Conservation (phyloP, 768 basidiomycete genomes). For the Gymnopilus junonius region DNA sequence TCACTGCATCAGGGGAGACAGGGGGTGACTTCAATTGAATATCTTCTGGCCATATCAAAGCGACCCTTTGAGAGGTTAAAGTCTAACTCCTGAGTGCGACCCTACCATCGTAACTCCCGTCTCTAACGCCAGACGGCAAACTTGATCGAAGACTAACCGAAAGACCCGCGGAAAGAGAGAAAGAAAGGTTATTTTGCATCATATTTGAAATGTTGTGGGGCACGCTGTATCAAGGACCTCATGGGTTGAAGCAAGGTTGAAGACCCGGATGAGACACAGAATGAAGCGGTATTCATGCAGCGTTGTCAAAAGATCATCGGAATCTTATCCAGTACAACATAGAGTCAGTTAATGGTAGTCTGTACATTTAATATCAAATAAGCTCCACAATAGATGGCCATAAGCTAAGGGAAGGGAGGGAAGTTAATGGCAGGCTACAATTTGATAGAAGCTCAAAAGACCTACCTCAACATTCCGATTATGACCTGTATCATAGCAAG, state of each 20-base stretch:
- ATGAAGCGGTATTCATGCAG: too few relatives aligned
- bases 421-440: not conserved
- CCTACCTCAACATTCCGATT: slow-evolving; percentile 45
- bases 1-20: not conserved
- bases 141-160: too few relatives aligned
- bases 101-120: not conserved
- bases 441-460: not conserved
- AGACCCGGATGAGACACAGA: not conserved
- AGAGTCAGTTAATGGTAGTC: not conserved
- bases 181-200: not conserved
- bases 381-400: slow-evolving; percentile 53
- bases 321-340: too few relatives aligned
- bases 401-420: slow-evolving; percentile 28
- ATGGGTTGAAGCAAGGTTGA: not conserved
- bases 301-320: too few relatives aligned
- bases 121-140: too few relatives aligned
- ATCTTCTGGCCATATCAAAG: not conserved
- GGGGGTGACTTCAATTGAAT: not conserved
- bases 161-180: not conserved
- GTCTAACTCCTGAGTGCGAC: not conserved
- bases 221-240: not conserved
- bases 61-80: not conserved
- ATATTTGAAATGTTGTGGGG: not conserved
- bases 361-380: slow-evolving; percentile 22
- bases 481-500: slow-evolving; percentile 47